Evolutionary conservation across 2,329 filamentous ascomycete genomes (phyloP).

Genomic region (Fusarium succisae): DNA sequence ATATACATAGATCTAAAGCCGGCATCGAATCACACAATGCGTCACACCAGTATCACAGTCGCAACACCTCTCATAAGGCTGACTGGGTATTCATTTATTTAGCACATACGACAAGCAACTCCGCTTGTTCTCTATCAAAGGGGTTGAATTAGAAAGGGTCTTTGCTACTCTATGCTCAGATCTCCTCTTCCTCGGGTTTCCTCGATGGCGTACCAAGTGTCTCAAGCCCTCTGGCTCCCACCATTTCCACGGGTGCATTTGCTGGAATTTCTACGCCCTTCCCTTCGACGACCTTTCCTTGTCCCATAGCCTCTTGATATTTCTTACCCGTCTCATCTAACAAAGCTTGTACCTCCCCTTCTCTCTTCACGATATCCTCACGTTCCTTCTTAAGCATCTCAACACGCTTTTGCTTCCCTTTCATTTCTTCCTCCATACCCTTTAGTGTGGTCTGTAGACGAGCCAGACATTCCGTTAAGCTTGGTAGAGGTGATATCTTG

Average conservation of each 20-base stretch:
- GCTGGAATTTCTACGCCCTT: constrained; percentile 28
- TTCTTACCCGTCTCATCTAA: constrained; percentile 82
- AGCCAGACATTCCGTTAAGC: constrained; percentile 72
- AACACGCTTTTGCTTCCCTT: constrained; percentile 69
- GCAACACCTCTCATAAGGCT: not conserved
- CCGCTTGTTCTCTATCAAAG: not conserved
- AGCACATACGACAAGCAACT: not conserved
- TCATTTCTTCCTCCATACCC: constrained; percentile 70
- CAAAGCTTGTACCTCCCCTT: constrained; percentile 81
- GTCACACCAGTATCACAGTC: not conserved
- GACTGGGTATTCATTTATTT: not conserved
- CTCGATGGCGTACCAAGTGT: constrained; percentile 46
- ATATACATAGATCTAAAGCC: not conserved
- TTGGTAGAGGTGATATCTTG: constrained; percentile 81
- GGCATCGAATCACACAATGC: fast-evolving
- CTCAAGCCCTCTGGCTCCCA: constrained; percentile 49
- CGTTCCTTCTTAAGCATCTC: constrained; percentile 75
- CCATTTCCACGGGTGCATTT: constrained; percentile 35
- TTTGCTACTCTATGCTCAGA: not conserved
- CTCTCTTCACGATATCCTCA: constrained; percentile 71
- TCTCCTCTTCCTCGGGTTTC: constrained; percentile 37
- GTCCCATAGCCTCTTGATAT: constrained; percentile 57
- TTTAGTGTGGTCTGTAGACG: constrained; percentile 69
- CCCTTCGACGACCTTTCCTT: constrained; percentile 38
- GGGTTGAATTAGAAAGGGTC: not conserved